Base-by-base conservation (phyloP, 148 eudicot genomes). In the Pouteria glomerata region DNA sequence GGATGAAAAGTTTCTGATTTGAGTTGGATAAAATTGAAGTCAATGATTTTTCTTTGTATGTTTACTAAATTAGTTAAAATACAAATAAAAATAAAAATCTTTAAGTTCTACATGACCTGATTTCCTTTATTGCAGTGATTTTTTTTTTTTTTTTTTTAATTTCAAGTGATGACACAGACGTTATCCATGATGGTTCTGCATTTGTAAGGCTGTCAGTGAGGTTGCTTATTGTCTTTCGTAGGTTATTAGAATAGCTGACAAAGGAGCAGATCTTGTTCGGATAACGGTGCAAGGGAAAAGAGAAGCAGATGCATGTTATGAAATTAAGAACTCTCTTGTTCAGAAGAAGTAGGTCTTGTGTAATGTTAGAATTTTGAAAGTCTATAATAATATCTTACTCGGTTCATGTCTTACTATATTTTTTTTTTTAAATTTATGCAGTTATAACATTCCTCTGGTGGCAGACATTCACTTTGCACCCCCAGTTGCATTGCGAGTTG, bases 391-490 rank as follows among this genome's bases (percentile, higher is more conserved):
- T 42, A 69, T 11, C 31, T 0, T 44, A 3, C 52, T 24, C 14
- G n/a, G 51, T 55, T 52, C 30, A 34, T 51, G 31, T 70, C 71
- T 77, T 61, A 73, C 19, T 61, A 29, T 24, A 69, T 62, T 45
- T 66, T 44, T 26, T 13, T 47, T 52, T 58, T n/a, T n/a, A n/a
- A n/a, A n/a, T n/a, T n/a, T 44, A 14, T 79, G 88, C 90, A 95
- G 98, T 85, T 95, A 91, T 76, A 85, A 85, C 76, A 95, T 95
- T 74, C 98, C 98, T 71, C 86, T 91, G 57, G 98, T 91, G 64
- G 98, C 98, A 34, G 98, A 95, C 80, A 91, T 91, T 79, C 98
- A 95, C 79, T 95, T 95, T 83, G 98, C 98, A 47, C 98, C 98
- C 73, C 76, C 97, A 30, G 82, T 95, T 75, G 98, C 98, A 50